These are phyloP conservation scores for Cyberlindnera mrakii DNA, from an alignment of 805 yeast genomes.

Conservation along the genomic window DNA sequence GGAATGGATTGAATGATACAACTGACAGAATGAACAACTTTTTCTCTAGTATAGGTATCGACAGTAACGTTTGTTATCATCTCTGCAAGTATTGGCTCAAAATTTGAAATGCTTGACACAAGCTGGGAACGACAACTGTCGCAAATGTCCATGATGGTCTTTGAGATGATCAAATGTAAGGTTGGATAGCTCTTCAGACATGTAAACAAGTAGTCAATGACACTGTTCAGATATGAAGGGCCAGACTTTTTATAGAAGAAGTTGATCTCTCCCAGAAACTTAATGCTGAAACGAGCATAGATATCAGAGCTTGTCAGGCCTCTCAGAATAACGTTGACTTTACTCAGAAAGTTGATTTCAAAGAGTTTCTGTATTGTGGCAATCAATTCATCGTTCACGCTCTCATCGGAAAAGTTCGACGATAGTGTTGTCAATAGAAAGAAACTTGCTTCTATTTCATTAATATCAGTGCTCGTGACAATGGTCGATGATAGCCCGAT, in stretches of 20 bases:
- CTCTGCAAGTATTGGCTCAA: conserved; percentile 41
- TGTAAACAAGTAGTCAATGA: conserved; percentile 51
- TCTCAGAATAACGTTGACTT: conserved; percentile 13
- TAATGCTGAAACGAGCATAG: conserved; percentile 45
- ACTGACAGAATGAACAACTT: conserved; percentile 56
- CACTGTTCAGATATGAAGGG: conserved; percentile 35
- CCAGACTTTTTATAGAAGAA: conserved; percentile 53
- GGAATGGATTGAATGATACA: conserved; percentile 52
- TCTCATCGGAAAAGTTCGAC: conserved; percentile 36
- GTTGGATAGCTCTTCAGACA: conserved; percentile 24
- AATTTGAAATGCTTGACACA: conserved; percentile 36
- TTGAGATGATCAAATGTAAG: conserved; percentile 37
- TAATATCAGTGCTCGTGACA: conserved; percentile 19
- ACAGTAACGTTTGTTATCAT: conserved; percentile 37
- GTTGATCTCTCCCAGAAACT: conserved; percentile 52
- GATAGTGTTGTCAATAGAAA: conserved; percentile 53
- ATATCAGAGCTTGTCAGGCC: conserved; percentile 5
- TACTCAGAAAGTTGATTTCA: conserved; percentile 24
- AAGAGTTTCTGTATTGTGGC: conserved; percentile 22
- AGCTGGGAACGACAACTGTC: conserved; percentile 44
- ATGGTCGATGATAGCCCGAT: conserved; percentile 35
- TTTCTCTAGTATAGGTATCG: conserved; percentile 45
- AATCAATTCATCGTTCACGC: conserved; percentile 21
- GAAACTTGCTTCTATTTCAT: conserved; percentile 55
- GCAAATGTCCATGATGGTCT: conserved; percentile 55